Evolutionary conservation across 129 eudicot species (phyloP).

Genomic region (Tagetes patula): DNA sequence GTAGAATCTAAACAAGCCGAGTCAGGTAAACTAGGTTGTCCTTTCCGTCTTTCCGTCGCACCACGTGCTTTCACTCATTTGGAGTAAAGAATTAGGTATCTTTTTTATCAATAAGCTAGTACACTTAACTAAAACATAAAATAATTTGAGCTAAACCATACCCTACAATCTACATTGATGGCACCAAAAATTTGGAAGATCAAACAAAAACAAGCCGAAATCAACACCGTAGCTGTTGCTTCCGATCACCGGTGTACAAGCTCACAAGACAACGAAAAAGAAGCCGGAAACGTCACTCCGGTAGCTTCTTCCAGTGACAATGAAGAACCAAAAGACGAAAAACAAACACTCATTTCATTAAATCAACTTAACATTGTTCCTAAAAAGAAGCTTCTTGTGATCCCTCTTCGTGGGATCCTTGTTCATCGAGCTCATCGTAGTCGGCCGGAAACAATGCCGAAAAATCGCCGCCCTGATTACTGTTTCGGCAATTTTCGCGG

Average conservation of each 20-base stretch:
- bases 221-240: background rate
- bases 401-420: constrained; percentile 5
- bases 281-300: background rate
- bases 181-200: constrained; percentile 21
- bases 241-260: background rate
- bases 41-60: too few relatives aligned
- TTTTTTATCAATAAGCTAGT: too few relatives aligned
- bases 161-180: constrained; percentile 12
- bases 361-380: background rate
- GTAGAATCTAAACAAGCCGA: too few relatives aligned
- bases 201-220: background rate
- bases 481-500: background rate
- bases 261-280: background rate
- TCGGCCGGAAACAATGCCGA: background rate
- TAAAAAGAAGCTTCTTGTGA: background rate
- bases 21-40: too few relatives aligned
- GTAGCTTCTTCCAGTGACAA: constrained; percentile 6
- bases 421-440: constrained; percentile 10
- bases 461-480: constrained; percentile 6
- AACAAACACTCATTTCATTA: background rate
- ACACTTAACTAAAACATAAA: too few relatives aligned
- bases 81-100: too few relatives aligned
- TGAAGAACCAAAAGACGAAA: constrained; percentile 22
- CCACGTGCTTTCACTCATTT: too few relatives aligned
- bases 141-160: too few relatives aligned